A percentile compares a stretch with the other conserved stretches of the same genome.
Evolutionary conservation across 2,329 filamentous ascomycete genomes (phyloP).

Genomic region (Aspergillus amoenus): DNA sequence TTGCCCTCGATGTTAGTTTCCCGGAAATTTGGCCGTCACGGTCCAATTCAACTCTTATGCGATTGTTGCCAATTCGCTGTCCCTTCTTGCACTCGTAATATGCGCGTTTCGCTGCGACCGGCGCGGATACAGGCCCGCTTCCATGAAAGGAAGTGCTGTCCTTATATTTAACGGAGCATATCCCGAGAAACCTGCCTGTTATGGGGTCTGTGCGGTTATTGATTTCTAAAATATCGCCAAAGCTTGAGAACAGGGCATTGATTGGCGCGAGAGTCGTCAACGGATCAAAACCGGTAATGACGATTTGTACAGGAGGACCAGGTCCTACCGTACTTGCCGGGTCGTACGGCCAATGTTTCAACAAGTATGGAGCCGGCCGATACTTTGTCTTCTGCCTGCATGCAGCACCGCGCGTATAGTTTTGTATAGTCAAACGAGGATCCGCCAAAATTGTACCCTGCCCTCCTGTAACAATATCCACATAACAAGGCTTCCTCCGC

Average conservation of each 20-base stretch:
- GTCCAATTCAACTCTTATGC: slow-evolving; percentile 83
- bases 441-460: slow-evolving; percentile 66
- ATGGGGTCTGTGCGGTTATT: slow-evolving; percentile 94
- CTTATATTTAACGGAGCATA: slow-evolving; percentile 86
- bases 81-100: slow-evolving; percentile 71
- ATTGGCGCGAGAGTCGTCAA: slow-evolving; percentile 66
- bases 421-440: slow-evolving; percentile 70
- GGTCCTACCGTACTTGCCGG: slow-evolving; percentile 80
- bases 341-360: slow-evolving; percentile 81
- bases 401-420: slow-evolving; percentile 61
- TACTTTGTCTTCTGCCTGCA: slow-evolving; percentile 69
- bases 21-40: slow-evolving; percentile 81
- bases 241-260: slow-evolving; percentile 40
- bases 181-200: slow-evolving; percentile 89
- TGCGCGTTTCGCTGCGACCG: slow-evolving; percentile 78
- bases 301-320: slow-evolving; percentile 83
- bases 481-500: slow-evolving; percentile 54
- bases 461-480: slow-evolving; percentile 57
- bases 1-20: slow-evolving; percentile 70
- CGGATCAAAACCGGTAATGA: slow-evolving; percentile 96
- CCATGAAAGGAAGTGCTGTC: slow-evolving; percentile 62
- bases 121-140: slow-evolving; percentile 61
- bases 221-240: slow-evolving; percentile 75
- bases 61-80: slow-evolving; percentile 73
- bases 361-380: slow-evolving; percentile 72